Conservation (phyloP, 768 basidiomycete species). For the Tubosaeta sp. region DNA sequence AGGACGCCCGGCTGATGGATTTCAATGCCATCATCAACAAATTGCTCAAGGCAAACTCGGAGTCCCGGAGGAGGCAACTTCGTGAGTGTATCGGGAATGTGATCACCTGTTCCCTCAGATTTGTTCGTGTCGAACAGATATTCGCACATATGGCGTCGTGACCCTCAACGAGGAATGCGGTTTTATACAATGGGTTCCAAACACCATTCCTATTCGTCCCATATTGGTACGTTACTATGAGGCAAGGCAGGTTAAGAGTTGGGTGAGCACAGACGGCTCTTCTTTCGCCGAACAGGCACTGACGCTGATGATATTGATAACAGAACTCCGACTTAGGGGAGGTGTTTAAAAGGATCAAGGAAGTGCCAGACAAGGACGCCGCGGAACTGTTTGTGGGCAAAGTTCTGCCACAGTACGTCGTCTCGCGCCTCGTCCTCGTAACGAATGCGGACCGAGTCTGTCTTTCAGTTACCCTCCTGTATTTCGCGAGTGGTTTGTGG, state of each 20-base stretch:
- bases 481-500: conserved; percentile 96
- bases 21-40: conserved; percentile 98
- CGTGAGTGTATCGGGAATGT: conserved; percentile 48
- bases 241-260: conserved; percentile 40
- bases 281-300: background rate
- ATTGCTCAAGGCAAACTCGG: conserved; percentile 87
- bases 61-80: conserved; percentile 85
- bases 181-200: conserved; percentile 97
- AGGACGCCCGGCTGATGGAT: conserved; percentile 97
- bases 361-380: conserved; percentile 44
- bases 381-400: conserved; percentile 48
- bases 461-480: conserved; percentile 61
- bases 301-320: background rate
- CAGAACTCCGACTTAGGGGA: conserved; percentile 46
- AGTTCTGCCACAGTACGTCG: conserved; percentile 54
- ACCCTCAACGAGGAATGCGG: conserved; percentile 97
- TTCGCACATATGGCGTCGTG: conserved; percentile 98
- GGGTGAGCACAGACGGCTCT: conserved; percentile 36
- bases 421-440: background rate
- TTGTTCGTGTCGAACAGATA: conserved; percentile 40
- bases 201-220: conserved; percentile 79
- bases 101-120: background rate
- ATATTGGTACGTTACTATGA: conserved; percentile 71
- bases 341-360: conserved; percentile 48
- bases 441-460: background rate